Evolutionary conservation across 768 basidiomycete species (phyloP).

Genomic region (Mycena polygramma): DNA sequence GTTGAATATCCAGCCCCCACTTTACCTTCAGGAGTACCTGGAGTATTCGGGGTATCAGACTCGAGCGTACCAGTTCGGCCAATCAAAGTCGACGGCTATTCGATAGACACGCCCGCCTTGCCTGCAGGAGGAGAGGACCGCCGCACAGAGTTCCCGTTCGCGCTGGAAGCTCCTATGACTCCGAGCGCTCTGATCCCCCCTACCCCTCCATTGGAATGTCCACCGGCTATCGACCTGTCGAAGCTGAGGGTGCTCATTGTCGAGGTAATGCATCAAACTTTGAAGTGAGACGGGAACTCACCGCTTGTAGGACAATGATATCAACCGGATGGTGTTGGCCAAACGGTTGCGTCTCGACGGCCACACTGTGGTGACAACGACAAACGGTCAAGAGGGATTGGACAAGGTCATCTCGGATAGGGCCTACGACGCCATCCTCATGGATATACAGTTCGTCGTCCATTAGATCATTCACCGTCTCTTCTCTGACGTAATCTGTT

Average conservation of each 20-base stretch:
- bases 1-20: background rate
- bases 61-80: slow-evolving; percentile 50
- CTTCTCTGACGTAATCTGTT: slow-evolving; percentile 4
- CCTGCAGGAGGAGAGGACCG: slow-evolving; percentile 14
- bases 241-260: slow-evolving; percentile 71
- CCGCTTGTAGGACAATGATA: slow-evolving; percentile 71
- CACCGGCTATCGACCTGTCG: slow-evolving; percentile 17
- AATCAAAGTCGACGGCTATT: slow-evolving; percentile 50
- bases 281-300: background rate
- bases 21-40: slow-evolving; percentile 11
- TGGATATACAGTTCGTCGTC: slow-evolving; percentile 82
- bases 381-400: slow-evolving; percentile 83
- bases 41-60: slow-evolving; percentile 43
- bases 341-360: slow-evolving; percentile 78
- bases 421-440: slow-evolving; percentile 79
- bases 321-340: slow-evolving; percentile 78
- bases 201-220: background rate
- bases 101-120: slow-evolving; percentile 34
- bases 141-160: background rate
- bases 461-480: background rate
- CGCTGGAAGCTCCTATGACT: background rate
- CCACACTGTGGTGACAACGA: slow-evolving; percentile 73
- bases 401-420: slow-evolving; percentile 69
- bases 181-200: background rate
- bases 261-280: slow-evolving; percentile 61